A percentile compares a stretch with the other conserved stretches of the same genome.
These are phyloP conservation scores for Delphinella strobiligena DNA, from an alignment of 2,329 filamentous ascomycete species.

Conservation along the genomic window DNA sequence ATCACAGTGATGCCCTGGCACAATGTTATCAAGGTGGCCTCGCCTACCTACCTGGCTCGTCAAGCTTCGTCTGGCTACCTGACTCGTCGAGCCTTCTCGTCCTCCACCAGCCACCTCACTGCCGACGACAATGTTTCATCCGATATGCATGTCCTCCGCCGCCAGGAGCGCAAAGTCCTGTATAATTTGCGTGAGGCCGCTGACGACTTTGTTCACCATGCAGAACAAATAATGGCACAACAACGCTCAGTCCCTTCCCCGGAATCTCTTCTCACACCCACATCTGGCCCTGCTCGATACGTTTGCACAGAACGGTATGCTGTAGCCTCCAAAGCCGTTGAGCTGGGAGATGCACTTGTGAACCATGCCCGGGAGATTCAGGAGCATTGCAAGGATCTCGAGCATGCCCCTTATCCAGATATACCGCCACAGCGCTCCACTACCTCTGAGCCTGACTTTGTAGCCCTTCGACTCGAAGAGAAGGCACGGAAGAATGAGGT, in stretches of 20 bases:
- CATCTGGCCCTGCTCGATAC: no score
- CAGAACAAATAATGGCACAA: neutral
- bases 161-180: neutral
- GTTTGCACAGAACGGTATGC: constrained; percentile 3
- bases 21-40: neutral
- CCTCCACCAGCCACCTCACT: neutral
- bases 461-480: neutral
- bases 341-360: neutral
- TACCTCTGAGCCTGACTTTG: neutral
- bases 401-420: constrained; percentile 2
- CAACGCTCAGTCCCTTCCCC: neutral
- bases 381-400: constrained; percentile 3
- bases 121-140: neutral
- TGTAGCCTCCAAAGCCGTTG: neutral
- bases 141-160: neutral
- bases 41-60: neutral
- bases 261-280: neutral
- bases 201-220: neutral
- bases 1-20: neutral
- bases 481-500: neutral
- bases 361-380: constrained; percentile 1
- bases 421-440: neutral
- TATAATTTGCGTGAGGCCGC: neutral
- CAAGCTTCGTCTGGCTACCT: neutral
- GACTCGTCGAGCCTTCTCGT: neutral